Evolutionary conservation across 2,329 filamentous ascomycete genomes (phyloP).

Genomic region (Gremmenia infestans): DNA sequence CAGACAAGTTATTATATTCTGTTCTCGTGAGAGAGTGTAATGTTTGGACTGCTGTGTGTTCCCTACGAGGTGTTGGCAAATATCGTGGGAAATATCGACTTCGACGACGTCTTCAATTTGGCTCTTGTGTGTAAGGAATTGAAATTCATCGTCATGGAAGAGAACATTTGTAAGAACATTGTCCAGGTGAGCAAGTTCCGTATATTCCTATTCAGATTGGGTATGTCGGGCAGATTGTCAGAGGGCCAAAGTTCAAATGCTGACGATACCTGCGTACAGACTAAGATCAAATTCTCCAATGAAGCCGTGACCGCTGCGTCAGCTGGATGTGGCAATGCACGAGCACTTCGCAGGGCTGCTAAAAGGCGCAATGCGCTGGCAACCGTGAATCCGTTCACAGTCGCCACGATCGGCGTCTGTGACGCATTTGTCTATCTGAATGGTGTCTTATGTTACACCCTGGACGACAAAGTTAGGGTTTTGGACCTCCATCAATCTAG

Average conservation of each 20-base stretch:
- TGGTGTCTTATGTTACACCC: conserved; percentile 61
- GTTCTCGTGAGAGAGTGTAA: conserved; percentile 13
- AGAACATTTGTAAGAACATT: conserved; percentile 27
- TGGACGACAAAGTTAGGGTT: conserved; percentile 49
- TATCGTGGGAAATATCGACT: conserved; percentile 24
- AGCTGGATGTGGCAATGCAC: conserved; percentile 36
- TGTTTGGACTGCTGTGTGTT: conserved; percentile 24
- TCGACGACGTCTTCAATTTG: conserved; percentile 31
- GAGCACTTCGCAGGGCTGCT: conserved; percentile 53
- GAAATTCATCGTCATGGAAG: conserved; percentile 24
- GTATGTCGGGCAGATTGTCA: conserved; percentile 6
- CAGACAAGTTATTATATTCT: background rate
- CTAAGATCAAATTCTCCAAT: conserved; percentile 25
- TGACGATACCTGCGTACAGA: conserved; percentile 16
- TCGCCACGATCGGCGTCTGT: conserved; percentile 53
- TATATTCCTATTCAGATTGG: background rate
- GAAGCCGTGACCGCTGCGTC: conserved; percentile 22
- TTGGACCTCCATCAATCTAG: conserved; percentile 50
- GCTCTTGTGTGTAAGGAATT: conserved; percentile 23
- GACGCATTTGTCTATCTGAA: conserved; percentile 58
- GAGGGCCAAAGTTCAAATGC: conserved; percentile 8
- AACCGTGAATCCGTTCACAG: conserved; percentile 56
- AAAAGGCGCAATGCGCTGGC: conserved; percentile 57
- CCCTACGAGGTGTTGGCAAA: conserved; percentile 31
- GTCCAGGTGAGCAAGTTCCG: conserved; percentile 22